Evolutionary conservation across 2,329 filamentous ascomycete genomes (phyloP).

Genomic region (Hirsutella minnesotensis): DNA sequence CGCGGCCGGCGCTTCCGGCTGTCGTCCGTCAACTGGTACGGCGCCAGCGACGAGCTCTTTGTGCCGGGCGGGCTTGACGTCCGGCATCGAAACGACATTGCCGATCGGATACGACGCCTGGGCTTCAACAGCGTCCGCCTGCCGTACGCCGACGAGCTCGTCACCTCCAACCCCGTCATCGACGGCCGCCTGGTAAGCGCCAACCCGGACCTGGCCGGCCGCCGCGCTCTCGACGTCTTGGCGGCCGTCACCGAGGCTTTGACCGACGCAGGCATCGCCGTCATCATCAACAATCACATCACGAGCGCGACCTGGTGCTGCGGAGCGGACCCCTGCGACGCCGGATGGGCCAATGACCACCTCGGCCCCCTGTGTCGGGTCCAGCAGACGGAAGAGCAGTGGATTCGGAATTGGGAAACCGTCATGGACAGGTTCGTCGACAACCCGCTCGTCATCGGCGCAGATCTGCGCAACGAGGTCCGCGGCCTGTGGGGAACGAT

Average conservation of each 20-base stretch:
- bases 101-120: conserved; percentile 43
- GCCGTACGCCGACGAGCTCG: conserved; percentile 59
- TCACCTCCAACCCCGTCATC: conserved; percentile 45
- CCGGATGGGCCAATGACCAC: conserved; percentile 54
- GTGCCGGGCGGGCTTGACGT: conserved; percentile 52
- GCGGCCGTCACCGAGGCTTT: conserved; percentile 45
- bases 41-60: conserved; percentile 54
- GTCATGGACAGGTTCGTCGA: conserved; percentile 47
- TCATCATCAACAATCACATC: conserved; percentile 62
- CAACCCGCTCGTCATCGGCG: conserved; percentile 52
- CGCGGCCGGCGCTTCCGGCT: conserved; percentile 47
- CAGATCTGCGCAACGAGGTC: conserved; percentile 58
- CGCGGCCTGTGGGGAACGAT: conserved; percentile 58
- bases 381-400: conserved; percentile 50
- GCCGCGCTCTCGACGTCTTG: conserved; percentile 48
- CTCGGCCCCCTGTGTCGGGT: conserved; percentile 48
- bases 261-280: conserved; percentile 49
- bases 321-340: conserved; percentile 55
- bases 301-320: conserved; percentile 59
- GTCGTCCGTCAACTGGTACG: conserved; percentile 59
- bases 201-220: conserved; percentile 47
- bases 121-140: conserved; percentile 62
- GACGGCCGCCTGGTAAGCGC: conserved; percentile 36
- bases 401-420: conserved; percentile 54
- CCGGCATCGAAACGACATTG: conserved; percentile 49